These are phyloP conservation scores for Aquilaria yunnanensis DNA, from an alignment of 345 rosid species.

Conservation along the genomic window DNA sequence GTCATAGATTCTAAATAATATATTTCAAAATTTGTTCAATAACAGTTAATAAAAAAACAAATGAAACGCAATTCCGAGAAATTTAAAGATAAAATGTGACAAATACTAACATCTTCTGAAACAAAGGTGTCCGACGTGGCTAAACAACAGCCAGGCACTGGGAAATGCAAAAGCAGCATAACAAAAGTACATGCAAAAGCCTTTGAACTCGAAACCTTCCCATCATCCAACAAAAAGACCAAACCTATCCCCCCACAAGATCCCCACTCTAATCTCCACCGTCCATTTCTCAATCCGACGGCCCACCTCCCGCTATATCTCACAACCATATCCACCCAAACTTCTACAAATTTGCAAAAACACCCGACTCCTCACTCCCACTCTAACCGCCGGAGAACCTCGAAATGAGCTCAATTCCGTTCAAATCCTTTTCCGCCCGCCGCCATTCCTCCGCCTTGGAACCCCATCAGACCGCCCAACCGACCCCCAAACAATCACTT, in stretches of 20 bases:
- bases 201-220: neutral
- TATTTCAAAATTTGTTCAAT: no score
- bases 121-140: no score
- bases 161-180: neutral
- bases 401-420: constrained; percentile 49
- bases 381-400: neutral
- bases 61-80: no score
- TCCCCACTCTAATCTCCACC: constrained; percentile 51
- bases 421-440: constrained; percentile 79
- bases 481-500: constrained; percentile 1
- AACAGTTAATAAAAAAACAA: no score
- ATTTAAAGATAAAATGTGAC: no score
- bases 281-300: constrained; percentile 42
- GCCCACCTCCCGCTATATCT: constrained; percentile 26
- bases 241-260: constrained; percentile 30
- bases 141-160: no score
- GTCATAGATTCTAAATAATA: no score
- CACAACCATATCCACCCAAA: constrained; percentile 52
- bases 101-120: no score
- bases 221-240: constrained; percentile 6
- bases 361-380: neutral
- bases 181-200: neutral
- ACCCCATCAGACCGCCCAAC: constrained; percentile 15
- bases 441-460: constrained; percentile 43
- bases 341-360: neutral